Evolutionary conservation across 306 rosid species (phyloP).

Genomic region (Acacia confusa): DNA sequence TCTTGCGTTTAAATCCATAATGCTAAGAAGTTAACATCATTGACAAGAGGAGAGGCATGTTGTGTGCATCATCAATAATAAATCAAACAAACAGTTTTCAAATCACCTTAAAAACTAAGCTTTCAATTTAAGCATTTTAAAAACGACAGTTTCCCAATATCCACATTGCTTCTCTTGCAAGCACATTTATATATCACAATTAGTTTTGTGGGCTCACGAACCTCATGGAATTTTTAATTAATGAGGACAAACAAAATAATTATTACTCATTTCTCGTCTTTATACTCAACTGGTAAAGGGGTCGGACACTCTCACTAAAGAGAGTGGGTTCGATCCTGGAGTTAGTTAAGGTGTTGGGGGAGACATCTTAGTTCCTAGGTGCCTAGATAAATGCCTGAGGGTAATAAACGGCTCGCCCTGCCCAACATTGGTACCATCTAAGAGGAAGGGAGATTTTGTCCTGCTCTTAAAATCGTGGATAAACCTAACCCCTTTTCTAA

Average conservation of each 20-base stretch:
- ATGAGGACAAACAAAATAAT: neutral
- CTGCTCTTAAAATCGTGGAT: too few relatives aligned
- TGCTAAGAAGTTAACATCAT: neutral
- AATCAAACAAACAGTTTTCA: neutral
- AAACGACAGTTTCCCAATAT: neutral
- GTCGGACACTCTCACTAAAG: too few relatives aligned
- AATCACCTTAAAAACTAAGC: neutral
- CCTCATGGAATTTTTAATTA: neutral
- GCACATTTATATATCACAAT: neutral
- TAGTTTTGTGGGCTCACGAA: neutral
- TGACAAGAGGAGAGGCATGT: neutral
- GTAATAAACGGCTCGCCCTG: too few relatives aligned
- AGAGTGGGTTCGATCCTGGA: too few relatives aligned
- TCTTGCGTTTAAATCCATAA: neutral
- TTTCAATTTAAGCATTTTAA: neutral
- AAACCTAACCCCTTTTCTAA: too few relatives aligned
- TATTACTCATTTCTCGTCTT: too few relatives aligned
- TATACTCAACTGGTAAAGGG: too few relatives aligned
- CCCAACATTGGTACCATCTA: too few relatives aligned
- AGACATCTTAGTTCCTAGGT: too few relatives aligned
- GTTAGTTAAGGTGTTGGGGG: too few relatives aligned
- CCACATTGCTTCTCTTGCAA: constrained; percentile 1
- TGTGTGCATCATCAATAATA: neutral
- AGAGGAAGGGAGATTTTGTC: too few relatives aligned
- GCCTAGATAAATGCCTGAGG: too few relatives aligned